Percentiles rank a stretch among this genome's conserved stretches.
phyloP scores from a whole-genome alignment of 2,329 filamentous ascomycete genomes.

The Chrysosporium queenslandicum region DNA sequence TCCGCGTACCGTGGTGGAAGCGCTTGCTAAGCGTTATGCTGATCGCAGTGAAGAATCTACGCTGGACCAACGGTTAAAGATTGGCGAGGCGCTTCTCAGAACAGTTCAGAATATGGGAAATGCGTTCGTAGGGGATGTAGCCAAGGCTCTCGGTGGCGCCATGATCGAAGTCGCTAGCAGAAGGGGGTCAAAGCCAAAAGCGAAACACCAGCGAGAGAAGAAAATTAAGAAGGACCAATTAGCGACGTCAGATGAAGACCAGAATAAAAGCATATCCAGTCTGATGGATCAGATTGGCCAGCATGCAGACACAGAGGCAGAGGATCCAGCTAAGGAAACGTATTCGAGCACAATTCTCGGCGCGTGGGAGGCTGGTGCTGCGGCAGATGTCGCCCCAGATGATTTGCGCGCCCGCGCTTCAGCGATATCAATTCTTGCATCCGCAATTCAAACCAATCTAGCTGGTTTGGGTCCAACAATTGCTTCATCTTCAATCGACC shows the following conservation, averaged over 20 bases:
- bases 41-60: constrained; percentile 30
- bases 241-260: constrained; percentile 24
- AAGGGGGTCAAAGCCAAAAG: constrained; percentile 29
- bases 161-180: constrained; percentile 34
- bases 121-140: constrained; percentile 30
- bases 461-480: constrained; percentile 29
- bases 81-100: constrained; percentile 35
- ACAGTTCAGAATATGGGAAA: constrained; percentile 35
- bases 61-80: constrained; percentile 34
- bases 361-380: constrained; percentile 34
- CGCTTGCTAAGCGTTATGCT: constrained; percentile 32
- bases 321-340: constrained; percentile 28
- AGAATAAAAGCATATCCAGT: constrained; percentile 17
- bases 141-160: constrained; percentile 30
- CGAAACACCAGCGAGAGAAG: constrained; percentile 27
- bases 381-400: constrained; percentile 33
- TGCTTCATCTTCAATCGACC: constrained; percentile 30
- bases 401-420: constrained; percentile 37
- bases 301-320: constrained; percentile 25
- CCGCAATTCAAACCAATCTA: constrained; percentile 34
- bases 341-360: constrained; percentile 31
- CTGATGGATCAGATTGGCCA: constrained; percentile 15
- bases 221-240: constrained; percentile 22
- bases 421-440: constrained; percentile 36
- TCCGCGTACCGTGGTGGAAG: constrained; percentile 34